Evolutionary conservation across 2,329 filamentous ascomycete species (phyloP).

Genomic region (Botrytis hyacinthi): DNA sequence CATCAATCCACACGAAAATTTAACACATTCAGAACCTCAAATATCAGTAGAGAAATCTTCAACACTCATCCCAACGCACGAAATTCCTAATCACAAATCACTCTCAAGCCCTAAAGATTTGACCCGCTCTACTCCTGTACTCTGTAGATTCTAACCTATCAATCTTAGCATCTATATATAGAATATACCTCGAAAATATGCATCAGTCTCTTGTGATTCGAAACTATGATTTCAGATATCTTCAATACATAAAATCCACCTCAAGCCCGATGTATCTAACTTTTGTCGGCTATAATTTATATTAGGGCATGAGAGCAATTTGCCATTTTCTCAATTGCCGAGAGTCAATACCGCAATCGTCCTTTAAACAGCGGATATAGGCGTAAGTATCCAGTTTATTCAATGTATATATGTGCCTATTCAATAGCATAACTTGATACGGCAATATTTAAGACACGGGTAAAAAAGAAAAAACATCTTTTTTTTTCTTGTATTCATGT

Average conservation of each 20-base stretch:
- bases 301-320: not conserved
- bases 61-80: not conserved
- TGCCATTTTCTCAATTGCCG: not conserved
- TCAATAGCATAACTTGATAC: not conserved
- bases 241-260: not conserved
- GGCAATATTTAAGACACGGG: not conserved
- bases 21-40: too few species aligned
- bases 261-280: fast-evolving
- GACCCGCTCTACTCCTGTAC: not conserved
- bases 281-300: not conserved
- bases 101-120: not conserved
- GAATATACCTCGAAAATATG: not conserved
- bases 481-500: too few species aligned
- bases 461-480: too few species aligned
- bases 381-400: not conserved
- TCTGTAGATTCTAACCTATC: not conserved
- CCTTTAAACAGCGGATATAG: not conserved
- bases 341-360: not conserved
- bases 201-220: not conserved
- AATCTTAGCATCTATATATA: not conserved
- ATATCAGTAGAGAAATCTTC: too few species aligned
- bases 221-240: not conserved
- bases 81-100: not conserved
- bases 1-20: too few species aligned
- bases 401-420: not conserved